These are phyloP conservation scores for Penicillium palitans DNA, from an alignment of 2,329 filamentous ascomycete species.

Conservation along the genomic window DNA sequence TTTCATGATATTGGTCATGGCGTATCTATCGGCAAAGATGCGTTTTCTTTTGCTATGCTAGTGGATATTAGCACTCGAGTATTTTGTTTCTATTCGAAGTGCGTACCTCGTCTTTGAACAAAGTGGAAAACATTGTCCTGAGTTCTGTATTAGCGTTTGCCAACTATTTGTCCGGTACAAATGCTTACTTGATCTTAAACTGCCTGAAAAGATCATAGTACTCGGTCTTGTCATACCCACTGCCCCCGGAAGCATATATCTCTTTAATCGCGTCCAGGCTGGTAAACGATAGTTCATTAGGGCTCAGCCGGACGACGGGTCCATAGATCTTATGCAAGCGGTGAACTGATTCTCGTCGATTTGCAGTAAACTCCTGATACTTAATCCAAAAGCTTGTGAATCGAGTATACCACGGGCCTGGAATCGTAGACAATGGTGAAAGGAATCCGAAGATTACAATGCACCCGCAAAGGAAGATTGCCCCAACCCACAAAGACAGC, in stretches of 20 bases:
- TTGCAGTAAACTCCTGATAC: conserved; percentile 33
- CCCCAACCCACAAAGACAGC: conserved; percentile 19
- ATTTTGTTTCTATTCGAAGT: not conserved
- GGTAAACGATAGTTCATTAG: conserved; percentile 35
- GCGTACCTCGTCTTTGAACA: conserved; percentile 27
- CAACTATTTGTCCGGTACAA: not conserved
- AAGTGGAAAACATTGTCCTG: conserved; percentile 43
- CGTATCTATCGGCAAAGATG: conserved; percentile 65
- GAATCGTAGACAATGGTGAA: conserved; percentile 25
- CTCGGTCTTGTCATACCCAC: conserved; percentile 41
- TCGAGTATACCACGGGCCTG: conserved; percentile 33
- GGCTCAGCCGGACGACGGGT: conserved; percentile 30
- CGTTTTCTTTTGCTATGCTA: conserved; percentile 65
- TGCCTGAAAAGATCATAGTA: conserved; percentile 39
- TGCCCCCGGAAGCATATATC: conserved; percentile 36
- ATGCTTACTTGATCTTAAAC: conserved; percentile 30
- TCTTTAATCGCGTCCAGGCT: conserved; percentile 33
- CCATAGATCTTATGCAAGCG: conserved; percentile 31
- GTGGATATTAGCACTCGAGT: conserved; percentile 2
- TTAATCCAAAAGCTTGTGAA: conserved; percentile 33
- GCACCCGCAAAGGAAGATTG: conserved; percentile 13
- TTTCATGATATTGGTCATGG: conserved; percentile 66
- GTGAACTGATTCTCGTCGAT: conserved; percentile 32
- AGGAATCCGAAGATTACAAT: conserved; percentile 11
- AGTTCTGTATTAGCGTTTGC: not conserved